A percentile compares a stretch with the other conserved stretches of the same genome.
phyloP scores from a whole-genome alignment of 345 rosid species.

The Rubroshorea leprosula region DNA sequence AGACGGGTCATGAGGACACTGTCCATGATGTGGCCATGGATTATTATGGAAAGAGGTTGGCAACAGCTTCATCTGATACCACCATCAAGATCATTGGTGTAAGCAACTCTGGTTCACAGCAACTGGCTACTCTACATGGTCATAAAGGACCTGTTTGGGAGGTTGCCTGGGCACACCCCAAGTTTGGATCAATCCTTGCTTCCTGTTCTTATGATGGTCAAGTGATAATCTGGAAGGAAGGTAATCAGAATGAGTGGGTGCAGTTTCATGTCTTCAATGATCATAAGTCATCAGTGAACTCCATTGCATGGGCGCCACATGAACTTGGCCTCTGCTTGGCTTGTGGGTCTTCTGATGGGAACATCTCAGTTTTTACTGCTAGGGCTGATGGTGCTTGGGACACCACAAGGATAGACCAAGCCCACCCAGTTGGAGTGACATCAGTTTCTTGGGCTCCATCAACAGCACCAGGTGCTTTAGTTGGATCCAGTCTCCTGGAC shows the following conservation, averaged over 20 bases:
- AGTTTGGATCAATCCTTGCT: constrained; percentile 51
- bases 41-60: constrained; percentile 60
- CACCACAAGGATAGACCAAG: constrained; percentile 48
- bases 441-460: constrained; percentile 68
- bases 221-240: constrained; percentile 62
- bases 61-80: constrained; percentile 55
- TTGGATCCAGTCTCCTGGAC: constrained; percentile 40
- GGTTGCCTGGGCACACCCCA: constrained; percentile 67
- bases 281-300: constrained; percentile 58
- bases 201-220: constrained; percentile 70
- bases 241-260: constrained; percentile 50
- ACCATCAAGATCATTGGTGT: constrained; percentile 51
- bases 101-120: constrained; percentile 42
- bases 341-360: constrained; percentile 65
- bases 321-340: constrained; percentile 66
- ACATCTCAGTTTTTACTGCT: constrained; percentile 48
- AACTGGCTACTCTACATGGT: constrained; percentile 47
- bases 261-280: constrained; percentile 53
- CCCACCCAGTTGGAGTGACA: constrained; percentile 65
- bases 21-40: constrained; percentile 63
- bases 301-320: constrained; percentile 65
- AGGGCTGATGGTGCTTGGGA: constrained; percentile 61
- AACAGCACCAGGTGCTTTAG: constrained; percentile 48
- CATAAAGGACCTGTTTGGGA: constrained; percentile 66
- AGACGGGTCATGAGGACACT: constrained; percentile 49